These are phyloP conservation scores for Trifolium subterraneum DNA, from an alignment of 306 rosid genomes.

Conservation along the genomic window DNA sequence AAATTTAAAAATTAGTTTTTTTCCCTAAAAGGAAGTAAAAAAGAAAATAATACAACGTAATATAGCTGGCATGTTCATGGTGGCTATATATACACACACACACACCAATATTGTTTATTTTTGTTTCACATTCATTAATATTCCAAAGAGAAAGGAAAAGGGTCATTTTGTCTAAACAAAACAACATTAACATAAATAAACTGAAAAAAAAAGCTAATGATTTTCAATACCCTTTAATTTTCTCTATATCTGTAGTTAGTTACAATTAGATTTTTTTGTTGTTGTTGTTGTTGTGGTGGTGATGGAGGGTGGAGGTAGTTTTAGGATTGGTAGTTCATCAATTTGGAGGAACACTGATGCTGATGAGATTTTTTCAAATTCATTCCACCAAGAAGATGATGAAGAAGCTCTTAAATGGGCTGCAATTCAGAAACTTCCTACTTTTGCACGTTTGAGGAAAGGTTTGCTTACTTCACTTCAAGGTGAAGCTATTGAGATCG, in stretches of 20 bases:
- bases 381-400: constrained; percentile 48
- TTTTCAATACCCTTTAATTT: neutral
- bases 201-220: neutral
- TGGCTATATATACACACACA: too few relatives aligned
- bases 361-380: constrained; percentile 48
- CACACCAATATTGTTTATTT: neutral
- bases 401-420: constrained; percentile 64
- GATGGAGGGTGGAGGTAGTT: constrained; percentile 52
- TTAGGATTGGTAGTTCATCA: constrained; percentile 51
- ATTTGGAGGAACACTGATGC: constrained; percentile 51
- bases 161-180: neutral
- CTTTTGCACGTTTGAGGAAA: constrained; percentile 51
- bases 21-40: too few relatives aligned
- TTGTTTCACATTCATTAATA: neutral
- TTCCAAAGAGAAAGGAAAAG: neutral
- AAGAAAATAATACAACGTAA: neutral
- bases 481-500: constrained; percentile 69
- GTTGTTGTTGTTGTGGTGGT: neutral
- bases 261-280: neutral
- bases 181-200: constrained; percentile 12
- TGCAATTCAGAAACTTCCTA: constrained; percentile 54
- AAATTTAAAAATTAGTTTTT: too few relatives aligned
- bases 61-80: neutral
- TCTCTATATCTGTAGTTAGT: neutral
- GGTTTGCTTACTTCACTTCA: constrained; percentile 48